A percentile compares a stretch with the other conserved stretches of the same genome.
These are phyloP conservation scores for Spergularia azorica DNA, from an alignment of 179 eudicot species.

Conservation along the genomic window DNA sequence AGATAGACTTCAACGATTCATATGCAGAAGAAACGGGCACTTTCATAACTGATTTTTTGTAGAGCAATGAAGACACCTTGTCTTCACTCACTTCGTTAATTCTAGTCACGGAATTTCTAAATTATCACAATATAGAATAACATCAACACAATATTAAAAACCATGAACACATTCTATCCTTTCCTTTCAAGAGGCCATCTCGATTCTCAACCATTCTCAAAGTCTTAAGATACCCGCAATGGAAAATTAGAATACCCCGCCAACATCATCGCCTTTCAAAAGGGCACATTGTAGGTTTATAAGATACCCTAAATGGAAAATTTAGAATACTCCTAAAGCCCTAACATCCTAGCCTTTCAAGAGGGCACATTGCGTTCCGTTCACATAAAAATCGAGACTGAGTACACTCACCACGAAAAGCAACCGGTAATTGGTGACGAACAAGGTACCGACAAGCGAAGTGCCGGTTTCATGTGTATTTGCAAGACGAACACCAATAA, in stretches of 20 bases:
- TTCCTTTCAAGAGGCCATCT: too few species aligned
- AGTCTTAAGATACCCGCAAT: not conserved
- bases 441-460: constrained; percentile 55
- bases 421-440: constrained; percentile 84
- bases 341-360: not conserved
- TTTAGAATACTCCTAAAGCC: not conserved
- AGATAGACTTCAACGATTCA: too few species aligned
- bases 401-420: constrained; percentile 75
- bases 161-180: too few species aligned
- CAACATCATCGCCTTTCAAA: not conserved
- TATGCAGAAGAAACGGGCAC: too few species aligned
- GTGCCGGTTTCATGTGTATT: constrained; percentile 87
- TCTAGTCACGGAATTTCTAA: too few species aligned
- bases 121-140: too few species aligned
- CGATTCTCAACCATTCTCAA: too few species aligned
- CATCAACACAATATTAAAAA: too few species aligned
- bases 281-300: not conserved
- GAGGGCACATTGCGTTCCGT: not conserved
- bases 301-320: not conserved
- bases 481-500: constrained; percentile 86
- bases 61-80: too few species aligned
- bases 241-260: not conserved
- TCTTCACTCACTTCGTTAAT: too few species aligned
- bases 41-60: too few species aligned
- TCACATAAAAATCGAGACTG: not conserved